phyloP scores from a whole-genome alignment of 2,329 filamentous ascomycete species.

The Thielaviopsis musarum region DNA sequence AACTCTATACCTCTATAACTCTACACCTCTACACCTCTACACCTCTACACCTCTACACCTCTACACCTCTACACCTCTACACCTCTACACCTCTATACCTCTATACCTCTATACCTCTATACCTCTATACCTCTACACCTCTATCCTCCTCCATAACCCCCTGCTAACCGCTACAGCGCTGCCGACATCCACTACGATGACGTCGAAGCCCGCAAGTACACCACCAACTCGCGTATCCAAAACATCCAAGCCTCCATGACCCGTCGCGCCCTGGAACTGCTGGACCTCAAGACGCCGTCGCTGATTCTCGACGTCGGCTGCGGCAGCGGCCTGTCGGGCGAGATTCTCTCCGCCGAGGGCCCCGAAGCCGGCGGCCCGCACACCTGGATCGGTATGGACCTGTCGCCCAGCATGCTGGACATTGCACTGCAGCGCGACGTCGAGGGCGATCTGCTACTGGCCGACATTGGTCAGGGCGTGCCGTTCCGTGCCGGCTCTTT shows the following conservation, averaged over 20 bases:
- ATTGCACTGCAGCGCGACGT: slow-evolving; percentile 82
- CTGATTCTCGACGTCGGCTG: slow-evolving; percentile 94
- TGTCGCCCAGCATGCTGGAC: slow-evolving; percentile 91
- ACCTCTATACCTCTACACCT: too few species aligned
- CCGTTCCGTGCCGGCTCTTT: slow-evolving; percentile 86
- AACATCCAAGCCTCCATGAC: slow-evolving; percentile 95
- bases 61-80: too few species aligned
- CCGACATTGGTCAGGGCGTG: slow-evolving; percentile 88
- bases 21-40: too few species aligned
- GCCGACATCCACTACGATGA: slow-evolving; percentile 98
- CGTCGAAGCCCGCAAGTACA: slow-evolving; percentile 90
- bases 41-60: too few species aligned
- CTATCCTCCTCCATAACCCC: too few species aligned
- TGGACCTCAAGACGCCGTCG: slow-evolving; percentile 62
- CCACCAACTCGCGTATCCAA: slow-evolving; percentile 85
- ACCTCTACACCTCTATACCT: too few species aligned
- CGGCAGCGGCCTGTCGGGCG: slow-evolving; percentile 83
- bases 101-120: too few species aligned
- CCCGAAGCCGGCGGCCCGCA: slow-evolving; percentile 67
- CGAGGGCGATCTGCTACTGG: slow-evolving; percentile 83
- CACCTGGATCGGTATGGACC: slow-evolving; percentile 94
- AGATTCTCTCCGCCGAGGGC: slow-evolving; percentile 64
- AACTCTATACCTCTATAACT: too few species aligned
- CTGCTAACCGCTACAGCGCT: slow-evolving; percentile 36
- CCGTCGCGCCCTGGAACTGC: slow-evolving; percentile 76